These are phyloP conservation scores for Parmelia sp. DNA, from an alignment of 495 filamentous ascomycete genomes.

Conservation along the genomic window DNA sequence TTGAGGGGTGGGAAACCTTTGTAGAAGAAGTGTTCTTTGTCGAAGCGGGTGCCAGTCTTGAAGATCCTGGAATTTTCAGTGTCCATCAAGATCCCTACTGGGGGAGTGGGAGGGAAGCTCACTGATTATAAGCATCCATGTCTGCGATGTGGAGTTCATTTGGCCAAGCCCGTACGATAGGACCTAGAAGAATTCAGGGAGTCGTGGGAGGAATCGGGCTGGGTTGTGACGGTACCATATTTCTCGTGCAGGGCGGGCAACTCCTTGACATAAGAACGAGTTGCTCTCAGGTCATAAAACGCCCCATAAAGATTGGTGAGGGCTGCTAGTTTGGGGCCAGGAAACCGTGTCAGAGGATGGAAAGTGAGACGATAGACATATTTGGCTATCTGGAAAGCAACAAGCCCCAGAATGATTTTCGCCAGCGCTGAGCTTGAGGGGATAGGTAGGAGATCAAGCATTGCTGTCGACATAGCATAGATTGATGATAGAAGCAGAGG, in stretches of 20 bases:
- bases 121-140: constrained; percentile 11
- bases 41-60: background rate
- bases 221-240: background rate
- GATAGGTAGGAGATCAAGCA: background rate
- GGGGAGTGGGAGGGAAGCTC: background rate
- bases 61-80: background rate
- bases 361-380: constrained; percentile 28
- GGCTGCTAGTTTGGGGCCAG: constrained; percentile 29
- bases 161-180: constrained; percentile 8
- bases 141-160: constrained; percentile 9
- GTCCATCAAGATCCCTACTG: background rate
- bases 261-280: background rate
- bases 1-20: background rate
- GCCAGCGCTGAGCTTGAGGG: background rate
- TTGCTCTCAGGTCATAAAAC: constrained; percentile 12
- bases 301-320: constrained; percentile 26
- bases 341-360: constrained; percentile 32
- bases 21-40: background rate
- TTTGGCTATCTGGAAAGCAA: background rate
- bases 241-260: background rate
- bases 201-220: background rate
- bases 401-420: background rate
- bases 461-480: background rate
- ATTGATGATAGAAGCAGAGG: background rate
- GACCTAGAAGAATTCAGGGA: background rate